A percentile compares a stretch with the other conserved stretches of the same genome.
Evolutionary conservation across 176 grass and related monocot genomes (phyloP).

Genomic region (Oryza glaberrima): DNA sequence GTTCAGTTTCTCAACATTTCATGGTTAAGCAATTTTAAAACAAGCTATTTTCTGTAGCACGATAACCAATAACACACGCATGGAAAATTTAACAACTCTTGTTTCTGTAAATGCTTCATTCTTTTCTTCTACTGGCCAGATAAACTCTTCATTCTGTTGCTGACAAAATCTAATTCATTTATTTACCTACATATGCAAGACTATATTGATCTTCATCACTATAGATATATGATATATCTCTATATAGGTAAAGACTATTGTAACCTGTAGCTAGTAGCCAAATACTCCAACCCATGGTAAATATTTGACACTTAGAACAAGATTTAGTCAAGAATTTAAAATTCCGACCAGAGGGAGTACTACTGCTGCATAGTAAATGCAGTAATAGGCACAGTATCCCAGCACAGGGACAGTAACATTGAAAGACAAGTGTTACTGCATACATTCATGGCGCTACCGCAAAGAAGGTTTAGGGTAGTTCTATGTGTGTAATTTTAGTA

Average conservation of each 20-base stretch:
- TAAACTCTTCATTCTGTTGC: conserved; percentile 2
- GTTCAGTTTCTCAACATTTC: neutral
- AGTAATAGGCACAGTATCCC: neutral
- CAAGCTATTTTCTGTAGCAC: neutral
- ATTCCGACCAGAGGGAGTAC: neutral
- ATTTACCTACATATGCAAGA: neutral
- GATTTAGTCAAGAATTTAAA: no score
- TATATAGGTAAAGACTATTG: neutral
- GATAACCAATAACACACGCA: neutral
- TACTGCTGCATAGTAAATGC: neutral
- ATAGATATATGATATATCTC: neutral
- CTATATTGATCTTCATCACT: no score
- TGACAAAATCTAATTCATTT: neutral
- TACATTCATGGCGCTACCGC: neutral
- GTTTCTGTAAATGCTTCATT: conserved; percentile 4
- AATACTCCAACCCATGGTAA: no score
- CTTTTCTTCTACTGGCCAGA: neutral
- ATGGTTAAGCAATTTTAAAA: conserved; percentile 15
- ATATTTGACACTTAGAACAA: no score
- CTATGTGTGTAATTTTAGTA: neutral
- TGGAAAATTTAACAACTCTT: neutral
- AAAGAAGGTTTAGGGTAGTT: neutral
- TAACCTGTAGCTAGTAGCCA: neutral
- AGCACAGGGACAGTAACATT: neutral
- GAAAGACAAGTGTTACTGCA: neutral